Percentiles rank a stretch among this genome's conserved stretches.
phyloP scores from a whole-genome alignment of 306 rosid species.

The Trifolium dubium region DNA sequence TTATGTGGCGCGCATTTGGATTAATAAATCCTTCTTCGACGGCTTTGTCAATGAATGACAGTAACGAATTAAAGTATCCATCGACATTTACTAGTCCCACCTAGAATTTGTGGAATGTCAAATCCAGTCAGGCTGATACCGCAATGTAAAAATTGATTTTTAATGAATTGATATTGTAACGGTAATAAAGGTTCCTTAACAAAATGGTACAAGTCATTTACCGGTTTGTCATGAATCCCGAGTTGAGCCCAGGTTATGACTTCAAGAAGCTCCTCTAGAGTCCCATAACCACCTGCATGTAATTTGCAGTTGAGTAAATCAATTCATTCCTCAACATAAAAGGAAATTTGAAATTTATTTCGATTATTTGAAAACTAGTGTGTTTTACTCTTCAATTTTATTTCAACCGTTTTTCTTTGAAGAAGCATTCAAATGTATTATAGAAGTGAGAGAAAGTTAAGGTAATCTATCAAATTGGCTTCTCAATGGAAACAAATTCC shows the following conservation, averaged over 20 bases:
- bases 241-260: slow-evolving; percentile 99
- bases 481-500: not conserved
- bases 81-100: slow-evolving; percentile 97
- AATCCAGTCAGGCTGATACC: slow-evolving; percentile 26
- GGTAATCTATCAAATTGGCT: not conserved
- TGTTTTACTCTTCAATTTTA: too few species aligned
- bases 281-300: slow-evolving; percentile 92
- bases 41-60: slow-evolving; percentile 90
- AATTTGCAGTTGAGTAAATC: not conserved
- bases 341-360: too few species aligned
- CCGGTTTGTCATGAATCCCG: slow-evolving; percentile 98
- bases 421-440: too few species aligned
- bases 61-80: slow-evolving; percentile 89
- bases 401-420: too few species aligned
- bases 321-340: too few species aligned
- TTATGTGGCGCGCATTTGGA: slow-evolving; percentile 93
- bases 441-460: too few species aligned
- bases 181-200: not conserved
- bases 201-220: slow-evolving; percentile 41
- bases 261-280: slow-evolving; percentile 96
- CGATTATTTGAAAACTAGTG: too few species aligned
- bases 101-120: slow-evolving; percentile 48
- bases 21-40: slow-evolving; percentile 94
- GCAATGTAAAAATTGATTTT: not conserved
- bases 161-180: too few species aligned